phyloP scores from a whole-genome alignment of 495 filamentous ascomycete genomes.

The Hyaloscypha variabilis region DNA sequence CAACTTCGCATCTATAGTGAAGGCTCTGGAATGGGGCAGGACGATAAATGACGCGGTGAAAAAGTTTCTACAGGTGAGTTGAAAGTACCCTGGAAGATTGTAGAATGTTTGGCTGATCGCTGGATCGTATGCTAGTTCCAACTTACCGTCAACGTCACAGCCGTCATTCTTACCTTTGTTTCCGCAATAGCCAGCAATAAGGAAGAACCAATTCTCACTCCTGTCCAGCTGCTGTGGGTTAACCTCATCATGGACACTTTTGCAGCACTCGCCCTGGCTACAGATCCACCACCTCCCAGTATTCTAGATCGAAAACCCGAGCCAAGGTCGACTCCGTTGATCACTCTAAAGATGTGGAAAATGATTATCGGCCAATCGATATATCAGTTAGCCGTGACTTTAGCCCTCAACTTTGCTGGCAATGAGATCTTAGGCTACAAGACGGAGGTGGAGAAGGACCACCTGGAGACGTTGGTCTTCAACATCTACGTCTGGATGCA shows the following conservation, averaged over 20 bases:
- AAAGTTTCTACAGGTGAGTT: conserved; percentile 65
- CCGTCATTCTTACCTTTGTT: conserved; percentile 78
- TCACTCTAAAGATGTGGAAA: conserved; percentile 87
- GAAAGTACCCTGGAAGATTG: too few relatives aligned
- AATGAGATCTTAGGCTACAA: conserved; percentile 60
- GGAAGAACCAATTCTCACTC: conserved; percentile 71
- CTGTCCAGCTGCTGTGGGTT: conserved; percentile 84
- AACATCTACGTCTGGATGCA: conserved; percentile 97
- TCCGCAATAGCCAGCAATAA: conserved; percentile 68
- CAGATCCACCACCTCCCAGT: conserved; percentile 72
- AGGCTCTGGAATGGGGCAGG: conserved; percentile 85
- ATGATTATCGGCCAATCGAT: conserved; percentile 89
- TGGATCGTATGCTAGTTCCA: conserved; percentile 60
- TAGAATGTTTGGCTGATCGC: not conserved
- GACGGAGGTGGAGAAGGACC: conserved; percentile 34
- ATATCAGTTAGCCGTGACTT: conserved; percentile 78
- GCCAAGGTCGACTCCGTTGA: conserved; percentile 73
- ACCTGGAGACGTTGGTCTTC: conserved; percentile 75
- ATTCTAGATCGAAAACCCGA: conserved; percentile 69
- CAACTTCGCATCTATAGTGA: conserved; percentile 89
- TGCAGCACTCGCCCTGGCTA: conserved; percentile 88
- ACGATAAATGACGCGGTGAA: conserved; percentile 88
- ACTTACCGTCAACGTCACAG: conserved; percentile 86
- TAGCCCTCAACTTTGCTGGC: conserved; percentile 78
- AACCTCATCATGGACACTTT: conserved; percentile 96